A percentile compares a stretch with the other conserved stretches of the same genome.
phyloP scores from a whole-genome alignment of 148 eudicot genomes.

The Drosera capensis region DNA sequence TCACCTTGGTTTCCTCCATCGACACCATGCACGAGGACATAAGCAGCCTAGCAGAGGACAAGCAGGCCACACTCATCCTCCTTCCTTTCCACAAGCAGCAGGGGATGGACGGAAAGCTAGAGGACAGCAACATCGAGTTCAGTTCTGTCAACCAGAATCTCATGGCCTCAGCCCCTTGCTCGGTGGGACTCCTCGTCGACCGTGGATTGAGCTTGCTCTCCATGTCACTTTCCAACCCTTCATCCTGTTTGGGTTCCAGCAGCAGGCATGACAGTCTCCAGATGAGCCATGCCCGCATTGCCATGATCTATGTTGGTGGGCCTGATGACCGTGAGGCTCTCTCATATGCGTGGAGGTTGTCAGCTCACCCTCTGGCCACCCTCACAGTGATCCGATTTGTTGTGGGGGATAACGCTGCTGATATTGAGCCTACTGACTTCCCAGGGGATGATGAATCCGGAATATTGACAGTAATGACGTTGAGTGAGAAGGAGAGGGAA shows the following conservation, averaged over 20 bases:
- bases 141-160: conserved; percentile 26
- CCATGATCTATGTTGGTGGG: conserved; percentile 49
- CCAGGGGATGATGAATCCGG: neutral
- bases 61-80: conserved; percentile 22
- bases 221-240: neutral
- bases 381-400: conserved; percentile 41
- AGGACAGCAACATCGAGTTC: conserved; percentile 23
- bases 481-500: conserved; percentile 20
- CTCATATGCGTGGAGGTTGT: conserved; percentile 46
- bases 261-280: neutral
- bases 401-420: conserved; percentile 9
- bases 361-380: conserved; percentile 10
- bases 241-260: neutral
- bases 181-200: conserved; percentile 32
- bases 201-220: conserved; percentile 17
- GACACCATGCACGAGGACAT: conserved; percentile 52
- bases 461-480: conserved; percentile 4
- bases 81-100: conserved; percentile 33
- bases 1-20: conserved; percentile 24
- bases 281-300: conserved; percentile 9
- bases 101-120: conserved; percentile 25
- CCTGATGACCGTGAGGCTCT: conserved; percentile 72
- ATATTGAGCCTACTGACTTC: conserved; percentile 1
- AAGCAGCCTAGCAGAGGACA: conserved; percentile 31
- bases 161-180: conserved; percentile 29